Percentiles rank a stretch among this genome's conserved stretches.
These are phyloP conservation scores for Trichoderma semiorbis DNA, from an alignment of 2,329 filamentous ascomycete species.

Conservation along the genomic window DNA sequence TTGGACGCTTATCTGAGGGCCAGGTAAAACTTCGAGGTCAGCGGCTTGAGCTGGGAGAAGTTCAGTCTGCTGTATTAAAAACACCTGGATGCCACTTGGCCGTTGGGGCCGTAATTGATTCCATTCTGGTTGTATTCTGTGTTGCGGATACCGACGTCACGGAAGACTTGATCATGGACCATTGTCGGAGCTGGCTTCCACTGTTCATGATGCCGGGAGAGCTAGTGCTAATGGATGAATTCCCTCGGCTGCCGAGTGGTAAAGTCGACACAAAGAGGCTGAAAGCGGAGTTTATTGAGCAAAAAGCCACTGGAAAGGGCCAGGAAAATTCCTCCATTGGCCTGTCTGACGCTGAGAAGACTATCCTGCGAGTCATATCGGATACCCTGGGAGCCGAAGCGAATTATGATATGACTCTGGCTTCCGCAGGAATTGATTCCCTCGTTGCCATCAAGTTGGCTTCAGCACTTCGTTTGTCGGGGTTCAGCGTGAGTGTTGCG, in stretches of 20 bases:
- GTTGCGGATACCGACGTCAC: conserved; percentile 43
- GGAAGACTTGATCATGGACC: conserved; percentile 47
- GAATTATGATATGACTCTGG: conserved; percentile 41
- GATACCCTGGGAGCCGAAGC: conserved; percentile 39
- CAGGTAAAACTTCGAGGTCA: conserved; percentile 88
- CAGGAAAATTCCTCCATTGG: not conserved
- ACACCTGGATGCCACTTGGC: conserved; percentile 61
- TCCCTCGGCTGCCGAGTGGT: conserved; percentile 77
- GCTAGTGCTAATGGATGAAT: conserved; percentile 57
- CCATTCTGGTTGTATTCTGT: conserved; percentile 72
- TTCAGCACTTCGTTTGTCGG: conserved; percentile 56
- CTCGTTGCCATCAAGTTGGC: conserved; percentile 50
- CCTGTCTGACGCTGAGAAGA: conserved; percentile 24
- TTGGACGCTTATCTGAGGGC: conserved; percentile 73
- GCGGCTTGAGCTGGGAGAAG: conserved; percentile 74
- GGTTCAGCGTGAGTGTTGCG: conserved; percentile 54
- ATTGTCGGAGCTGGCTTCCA: conserved; percentile 73
- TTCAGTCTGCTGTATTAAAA: conserved; percentile 66
- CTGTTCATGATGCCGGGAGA: conserved; percentile 80
- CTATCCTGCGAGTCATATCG: conserved; percentile 41
- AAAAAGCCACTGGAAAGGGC: conserved; percentile 18
- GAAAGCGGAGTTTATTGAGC: conserved; percentile 44
- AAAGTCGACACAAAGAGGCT: conserved; percentile 73
- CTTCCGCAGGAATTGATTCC: conserved; percentile 62
- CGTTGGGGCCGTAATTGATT: conserved; percentile 63